Evolutionary conservation across 441 rosid genomes (phyloP), one percentile per base, ranked within the genome.

Genomic region (Hypseocharis bilobata): DNA sequence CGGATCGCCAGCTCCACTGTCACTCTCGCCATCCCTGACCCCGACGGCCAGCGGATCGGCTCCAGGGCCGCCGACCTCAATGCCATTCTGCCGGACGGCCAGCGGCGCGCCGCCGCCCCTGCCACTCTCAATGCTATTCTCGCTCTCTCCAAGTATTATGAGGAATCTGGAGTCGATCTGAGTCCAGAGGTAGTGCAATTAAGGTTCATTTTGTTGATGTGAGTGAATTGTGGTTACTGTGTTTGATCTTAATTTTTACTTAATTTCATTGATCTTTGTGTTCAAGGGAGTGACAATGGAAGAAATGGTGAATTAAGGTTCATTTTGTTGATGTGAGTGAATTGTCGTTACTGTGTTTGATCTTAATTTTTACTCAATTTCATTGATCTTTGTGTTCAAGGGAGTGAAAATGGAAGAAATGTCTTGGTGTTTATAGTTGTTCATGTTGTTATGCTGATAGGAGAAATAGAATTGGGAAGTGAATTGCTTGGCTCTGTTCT

Each of bases 31-130:
- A 91, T 90, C 0, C 97, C 98, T 27, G 98, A 92, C 58, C 96
- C 96, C 10, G 70, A 87, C 8, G 96, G 94, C 64, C 87, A 80
- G 34, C 92, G 96, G 85, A 90, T 90, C 72, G 97, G 97, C 10
- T 92, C 98, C 19, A 96, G 97, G 3, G 96, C 97, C 26, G 98
- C 97, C 57, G 90, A 94, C 58, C 89, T 92, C 71, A 86, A 90
- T 61, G 96, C 98, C 74, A 76, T 92, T 64, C 67, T 65, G n/a
- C 96, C 96, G 7, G 70, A 87, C 8, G 96, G 94, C 64, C 87
- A 80, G 34, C 92, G 96, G 85, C 88, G 88, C 72, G 97, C 96
- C 10, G 90, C 98, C 19, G 97, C 96, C 3, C 94, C 97, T 26
- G 98, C 97, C 57, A 92, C 96, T 60, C 89, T 92, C 71, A 86